Evolutionary conservation across 768 basidiomycete species (phyloP).

Genomic region (Tremella yokohamensis): DNA sequence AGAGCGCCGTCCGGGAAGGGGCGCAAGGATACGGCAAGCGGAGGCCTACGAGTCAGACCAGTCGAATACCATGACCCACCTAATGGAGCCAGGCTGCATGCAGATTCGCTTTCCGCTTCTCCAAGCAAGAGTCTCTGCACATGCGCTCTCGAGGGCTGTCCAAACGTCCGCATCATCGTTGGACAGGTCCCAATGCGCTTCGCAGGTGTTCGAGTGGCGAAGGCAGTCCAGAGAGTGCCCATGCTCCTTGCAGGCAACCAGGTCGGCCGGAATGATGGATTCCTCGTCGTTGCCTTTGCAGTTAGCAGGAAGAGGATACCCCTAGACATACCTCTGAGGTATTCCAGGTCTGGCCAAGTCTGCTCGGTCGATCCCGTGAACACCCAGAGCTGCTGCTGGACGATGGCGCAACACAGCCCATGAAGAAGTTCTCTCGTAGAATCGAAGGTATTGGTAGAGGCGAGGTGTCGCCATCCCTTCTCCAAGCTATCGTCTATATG

Average conservation of each 20-base stretch:
- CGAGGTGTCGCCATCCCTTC: too few species aligned
- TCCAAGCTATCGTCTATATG: too few species aligned
- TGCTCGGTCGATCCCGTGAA: too few species aligned
- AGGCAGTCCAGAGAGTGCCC: slow-evolving; percentile 5
- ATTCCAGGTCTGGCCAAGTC: too few species aligned
- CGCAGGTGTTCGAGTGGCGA: neutral
- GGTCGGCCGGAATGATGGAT: neutral
- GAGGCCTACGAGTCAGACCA: neutral
- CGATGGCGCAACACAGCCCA: too few species aligned
- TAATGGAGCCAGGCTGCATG: neutral
- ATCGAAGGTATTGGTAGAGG: too few species aligned
- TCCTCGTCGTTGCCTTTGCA: too few species aligned
- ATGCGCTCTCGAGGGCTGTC: slow-evolving; percentile 5
- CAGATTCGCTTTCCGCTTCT: slow-evolving; percentile 9
- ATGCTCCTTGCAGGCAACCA: slow-evolving; percentile 5
- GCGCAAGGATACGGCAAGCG: neutral
- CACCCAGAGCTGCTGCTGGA: too few species aligned
- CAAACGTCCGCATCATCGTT: neutral
- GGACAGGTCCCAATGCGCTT: neutral
- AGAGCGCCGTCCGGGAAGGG: neutral
- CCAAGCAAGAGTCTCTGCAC: slow-evolving; percentile 19
- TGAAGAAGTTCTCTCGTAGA: too few species aligned
- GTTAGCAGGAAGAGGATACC: too few species aligned
- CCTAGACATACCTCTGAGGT: too few species aligned
- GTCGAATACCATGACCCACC: neutral